These are phyloP conservation scores for Cerioporus squamosus DNA, from an alignment of 1,284 basidiomycete genomes.

Conservation along the genomic window DNA sequence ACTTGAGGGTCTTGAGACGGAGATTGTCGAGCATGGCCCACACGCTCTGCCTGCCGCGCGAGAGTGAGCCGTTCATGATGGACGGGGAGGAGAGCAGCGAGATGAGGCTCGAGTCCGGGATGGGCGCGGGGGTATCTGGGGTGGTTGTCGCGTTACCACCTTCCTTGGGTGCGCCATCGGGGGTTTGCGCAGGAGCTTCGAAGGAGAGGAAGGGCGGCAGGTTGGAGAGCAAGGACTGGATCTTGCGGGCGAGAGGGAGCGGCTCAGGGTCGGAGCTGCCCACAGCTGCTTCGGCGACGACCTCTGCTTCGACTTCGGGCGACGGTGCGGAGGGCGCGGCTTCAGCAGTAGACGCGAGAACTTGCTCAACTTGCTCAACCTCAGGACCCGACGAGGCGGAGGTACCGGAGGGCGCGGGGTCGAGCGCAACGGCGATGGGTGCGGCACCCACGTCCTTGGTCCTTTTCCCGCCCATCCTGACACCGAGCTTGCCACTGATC, in stretches of 20 bases:
- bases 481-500: conserved; percentile 9
- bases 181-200: not conserved
- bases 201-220: conserved; percentile 21
- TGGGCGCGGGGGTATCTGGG: conserved; percentile 20
- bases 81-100: conserved; percentile 55
- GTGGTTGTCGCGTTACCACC: not conserved
- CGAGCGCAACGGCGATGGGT: conserved; percentile 5
- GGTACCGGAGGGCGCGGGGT: conserved; percentile 1
- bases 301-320: not conserved
- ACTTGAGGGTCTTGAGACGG: conserved; percentile 27
- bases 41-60: conserved; percentile 53
- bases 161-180: not conserved
- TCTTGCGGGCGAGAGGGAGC: conserved; percentile 30
- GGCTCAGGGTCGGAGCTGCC: conserved; percentile 26
- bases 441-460: not conserved
- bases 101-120: conserved; percentile 47
- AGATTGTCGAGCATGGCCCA: conserved; percentile 63
- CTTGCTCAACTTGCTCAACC: not conserved
- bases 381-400: not conserved
- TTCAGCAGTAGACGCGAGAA: conserved; percentile 9
- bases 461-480: conserved; percentile 12
- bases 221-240: conserved; percentile 28
- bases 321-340: not conserved
- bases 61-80: conserved; percentile 56
- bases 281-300: not conserved